Percentiles rank a stretch among this genome's conserved stretches.
These are phyloP conservation scores for Trichoderma pleuroti DNA, from an alignment of 2,329 filamentous ascomycete species.

Conservation along the genomic window DNA sequence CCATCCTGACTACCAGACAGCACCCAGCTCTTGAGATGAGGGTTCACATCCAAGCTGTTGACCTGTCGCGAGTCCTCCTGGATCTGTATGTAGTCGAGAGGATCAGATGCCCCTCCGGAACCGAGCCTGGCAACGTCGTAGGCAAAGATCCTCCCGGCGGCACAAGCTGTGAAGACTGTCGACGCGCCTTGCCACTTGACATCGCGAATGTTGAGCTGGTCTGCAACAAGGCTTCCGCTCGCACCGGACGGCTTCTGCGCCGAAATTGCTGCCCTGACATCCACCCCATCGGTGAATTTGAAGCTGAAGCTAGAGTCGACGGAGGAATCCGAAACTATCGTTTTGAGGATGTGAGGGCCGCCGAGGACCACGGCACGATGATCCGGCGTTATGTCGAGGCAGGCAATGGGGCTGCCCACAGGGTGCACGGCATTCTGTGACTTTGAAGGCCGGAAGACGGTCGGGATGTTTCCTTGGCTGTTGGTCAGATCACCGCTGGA, in stretches of 20 bases:
- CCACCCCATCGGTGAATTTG: constrained; percentile 52
- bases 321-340: constrained; percentile 51
- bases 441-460: constrained; percentile 48
- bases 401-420: constrained; percentile 52
- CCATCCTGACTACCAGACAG: constrained; percentile 64
- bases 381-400: constrained; percentile 57
- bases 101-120: constrained; percentile 40
- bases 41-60: constrained; percentile 61
- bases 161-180: constrained; percentile 60
- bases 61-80: constrained; percentile 62
- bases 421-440: constrained; percentile 55
- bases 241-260: constrained; percentile 43
- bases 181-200: constrained; percentile 56
- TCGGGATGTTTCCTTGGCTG: constrained; percentile 35
- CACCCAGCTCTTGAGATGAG: constrained; percentile 54
- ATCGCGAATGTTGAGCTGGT: constrained; percentile 62
- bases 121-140: constrained; percentile 56
- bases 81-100: constrained; percentile 54
- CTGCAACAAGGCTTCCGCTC: constrained; percentile 41
- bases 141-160: constrained; percentile 61
- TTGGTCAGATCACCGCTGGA: constrained; percentile 46
- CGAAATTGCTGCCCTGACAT: constrained; percentile 55
- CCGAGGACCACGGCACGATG: constrained; percentile 54
- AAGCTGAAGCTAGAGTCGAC: constrained; percentile 32
- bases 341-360: constrained; percentile 59